Conservation (phyloP, 352 stramenopile genomes). For the Pythium grandisporangium region DNA sequence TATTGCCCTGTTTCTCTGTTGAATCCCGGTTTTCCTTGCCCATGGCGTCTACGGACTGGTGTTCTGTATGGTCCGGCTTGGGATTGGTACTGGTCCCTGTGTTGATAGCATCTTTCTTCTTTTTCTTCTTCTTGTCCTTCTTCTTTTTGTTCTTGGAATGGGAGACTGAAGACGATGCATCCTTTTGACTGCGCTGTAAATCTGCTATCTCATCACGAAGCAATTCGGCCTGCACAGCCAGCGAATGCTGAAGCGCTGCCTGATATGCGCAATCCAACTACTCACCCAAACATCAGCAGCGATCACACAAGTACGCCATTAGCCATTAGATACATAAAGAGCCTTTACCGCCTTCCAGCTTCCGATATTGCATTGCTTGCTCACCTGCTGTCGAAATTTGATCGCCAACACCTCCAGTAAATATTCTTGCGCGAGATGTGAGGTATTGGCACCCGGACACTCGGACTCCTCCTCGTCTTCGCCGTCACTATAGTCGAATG, state of each 20-base stretch:
- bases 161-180: too few relatives aligned
- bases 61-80: too few relatives aligned
- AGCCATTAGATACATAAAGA: too few relatives aligned
- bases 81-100: neutral
- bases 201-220: constrained; percentile 66
- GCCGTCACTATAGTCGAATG: constrained; percentile 18
- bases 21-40: too few relatives aligned
- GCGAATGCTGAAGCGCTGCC: constrained; percentile 65
- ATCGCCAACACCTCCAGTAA: constrained; percentile 68
- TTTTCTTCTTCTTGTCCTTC: constrained; percentile 72
- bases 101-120: constrained; percentile 33
- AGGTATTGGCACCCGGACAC: constrained; percentile 68
- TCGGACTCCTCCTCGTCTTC: constrained; percentile 53
- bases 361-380: too few relatives aligned
- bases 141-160: constrained; percentile 68
- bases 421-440: constrained; percentile 69
- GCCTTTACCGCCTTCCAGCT: too few relatives aligned
- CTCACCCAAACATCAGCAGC: constrained; percentile 3
- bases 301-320: constrained; percentile 5
- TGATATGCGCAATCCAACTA: constrained; percentile 72
- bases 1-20: too few relatives aligned
- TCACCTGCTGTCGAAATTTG: constrained; percentile 72
- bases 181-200: constrained; percentile 48
- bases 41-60: too few relatives aligned
- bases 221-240: constrained; percentile 63